These are phyloP conservation scores for Osmanthus fragrans DNA, from an alignment of 257 asterid genomes.

Conservation along the genomic window DNA sequence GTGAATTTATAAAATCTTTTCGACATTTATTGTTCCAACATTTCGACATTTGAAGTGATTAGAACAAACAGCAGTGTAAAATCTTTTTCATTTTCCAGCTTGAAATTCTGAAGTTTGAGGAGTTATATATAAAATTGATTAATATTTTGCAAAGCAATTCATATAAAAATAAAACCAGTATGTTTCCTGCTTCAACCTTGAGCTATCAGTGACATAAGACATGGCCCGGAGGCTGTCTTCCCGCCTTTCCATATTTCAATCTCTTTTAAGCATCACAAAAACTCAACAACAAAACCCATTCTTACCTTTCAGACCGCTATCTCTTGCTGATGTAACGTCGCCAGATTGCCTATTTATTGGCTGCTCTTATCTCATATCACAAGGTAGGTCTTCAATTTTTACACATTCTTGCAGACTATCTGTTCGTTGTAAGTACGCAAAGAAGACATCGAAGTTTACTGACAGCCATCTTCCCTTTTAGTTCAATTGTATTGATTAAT, in stretches of 20 bases:
- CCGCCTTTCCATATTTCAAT: constrained; percentile 28
- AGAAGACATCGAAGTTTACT: neutral
- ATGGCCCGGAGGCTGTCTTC: constrained; percentile 38
- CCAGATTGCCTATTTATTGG: constrained; percentile 11
- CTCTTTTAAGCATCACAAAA: constrained; percentile 20
- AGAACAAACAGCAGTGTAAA: too few species aligned
- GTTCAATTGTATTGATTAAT: neutral
- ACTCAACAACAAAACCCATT: constrained; percentile 21
- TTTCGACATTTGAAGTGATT: too few species aligned
- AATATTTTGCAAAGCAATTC: neutral
- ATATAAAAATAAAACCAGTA: neutral
- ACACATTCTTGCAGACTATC: constrained; percentile 9
- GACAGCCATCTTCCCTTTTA: neutral
- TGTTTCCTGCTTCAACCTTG: neutral
- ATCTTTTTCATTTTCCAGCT: too few species aligned
- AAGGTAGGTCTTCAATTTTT: constrained; percentile 30
- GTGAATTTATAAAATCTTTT: too few species aligned
- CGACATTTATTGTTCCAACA: too few species aligned
- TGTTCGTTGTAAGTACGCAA: constrained; percentile 39
- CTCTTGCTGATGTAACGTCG: constrained; percentile 20
- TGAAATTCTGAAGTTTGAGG: too few species aligned
- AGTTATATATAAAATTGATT: too few species aligned
- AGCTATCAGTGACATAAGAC: neutral
- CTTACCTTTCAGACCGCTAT: constrained; percentile 7
- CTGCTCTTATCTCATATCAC: constrained; percentile 24